These are phyloP conservation scores for Populus hybrid DNA, from an alignment of 441 rosid species.

Conservation along the genomic window DNA sequence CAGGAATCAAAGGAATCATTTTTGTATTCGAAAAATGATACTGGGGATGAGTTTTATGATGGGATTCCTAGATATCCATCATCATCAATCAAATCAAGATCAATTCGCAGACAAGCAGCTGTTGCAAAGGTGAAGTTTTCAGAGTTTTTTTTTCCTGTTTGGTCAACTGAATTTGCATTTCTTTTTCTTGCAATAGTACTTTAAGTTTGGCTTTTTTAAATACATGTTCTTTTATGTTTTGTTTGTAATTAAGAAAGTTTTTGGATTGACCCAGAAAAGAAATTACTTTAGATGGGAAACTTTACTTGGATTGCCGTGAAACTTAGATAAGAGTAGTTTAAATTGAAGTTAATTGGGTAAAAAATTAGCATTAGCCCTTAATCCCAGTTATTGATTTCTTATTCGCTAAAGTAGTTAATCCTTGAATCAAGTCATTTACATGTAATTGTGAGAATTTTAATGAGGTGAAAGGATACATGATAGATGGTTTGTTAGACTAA, in stretches of 20 bases:
- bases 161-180: background rate
- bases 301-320: background rate
- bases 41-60: slow-evolving; percentile 23
- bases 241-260: background rate
- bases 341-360: background rate
- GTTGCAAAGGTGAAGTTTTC: slow-evolving; percentile 22
- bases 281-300: background rate
- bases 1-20: background rate
- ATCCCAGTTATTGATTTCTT: background rate
- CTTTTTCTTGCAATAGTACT: background rate
- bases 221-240: background rate
- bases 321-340: background rate
- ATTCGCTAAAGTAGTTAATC: background rate
- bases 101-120: slow-evolving; percentile 18
- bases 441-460: background rate
- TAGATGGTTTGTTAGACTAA: background rate
- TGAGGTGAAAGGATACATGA: background rate
- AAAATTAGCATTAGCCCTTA: background rate
- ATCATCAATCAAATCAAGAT: slow-evolving; percentile 20
- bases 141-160: background rate
- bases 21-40: background rate
- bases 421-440: background rate
- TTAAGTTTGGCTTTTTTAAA: background rate
- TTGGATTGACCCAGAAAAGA: background rate
- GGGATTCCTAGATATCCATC: slow-evolving; percentile 25